Evolutionary conservation across 495 filamentous ascomycete genomes (phyloP), one percentile per base, ranked within the genome.

Genomic region (Aspergillus baeticus): DNA sequence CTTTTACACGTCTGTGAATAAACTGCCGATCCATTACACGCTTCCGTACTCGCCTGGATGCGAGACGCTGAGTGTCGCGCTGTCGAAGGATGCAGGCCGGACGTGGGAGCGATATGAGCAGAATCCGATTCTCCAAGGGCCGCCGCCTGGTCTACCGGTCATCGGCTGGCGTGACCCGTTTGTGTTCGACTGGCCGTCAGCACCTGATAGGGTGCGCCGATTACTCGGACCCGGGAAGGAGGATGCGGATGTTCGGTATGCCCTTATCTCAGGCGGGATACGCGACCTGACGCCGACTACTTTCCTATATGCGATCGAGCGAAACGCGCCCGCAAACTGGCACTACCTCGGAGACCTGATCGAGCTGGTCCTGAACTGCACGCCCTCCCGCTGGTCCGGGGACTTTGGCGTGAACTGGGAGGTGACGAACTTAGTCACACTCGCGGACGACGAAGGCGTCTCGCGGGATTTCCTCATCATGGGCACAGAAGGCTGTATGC

Each of bases 391-490:
- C 35, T 76, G 73, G 73, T 76, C 79, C 0, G 78, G 79, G 3
- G 71, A 76, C n/a, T 73, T 78, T 36, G 80, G 76, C 0, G 78
- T 76, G 46, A 85, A 84, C 63, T 84, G 82, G 67, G 81, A 85
- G 62, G 79, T 83, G n/a, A 69, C 69, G 6, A 81, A 78, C 26
- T 71, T 81, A 49, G 73, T 77, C 45, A 74, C 75, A 0, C 63
- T 84, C 15, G 46, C 58, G 6, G 62, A 68, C 7, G 60, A 66
- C n/a, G 72, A 70, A 4, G 67, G 69, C 7, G 45, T 62, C 3
- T 61, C 63, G 4, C 74, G 78, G 39, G 20, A 58, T 33, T 51
- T 51, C n/a, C 35, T 41, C n/a, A 41, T 51, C 36, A 51, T 51
- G 48, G 48, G 48, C 0, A 29, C 36, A 1, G 48, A 51, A 15